Base-by-base conservation (phyloP, 139 green algal genomes). In the Chlamydomonas sp. region DNA sequence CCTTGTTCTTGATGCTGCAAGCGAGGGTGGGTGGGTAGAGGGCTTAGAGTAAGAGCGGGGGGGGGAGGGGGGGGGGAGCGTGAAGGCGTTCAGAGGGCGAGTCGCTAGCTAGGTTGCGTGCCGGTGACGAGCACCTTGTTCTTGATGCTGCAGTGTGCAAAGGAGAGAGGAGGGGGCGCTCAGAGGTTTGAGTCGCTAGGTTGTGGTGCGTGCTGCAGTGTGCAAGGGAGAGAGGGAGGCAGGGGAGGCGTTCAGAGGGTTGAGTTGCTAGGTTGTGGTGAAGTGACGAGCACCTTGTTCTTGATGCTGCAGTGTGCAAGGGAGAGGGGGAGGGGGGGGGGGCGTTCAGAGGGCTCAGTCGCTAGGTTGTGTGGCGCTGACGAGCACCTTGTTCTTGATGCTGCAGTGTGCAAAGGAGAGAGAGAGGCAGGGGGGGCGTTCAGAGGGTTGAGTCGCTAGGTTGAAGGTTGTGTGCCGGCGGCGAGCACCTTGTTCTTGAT, bases 251-350 rank as follows among this genome's bases (percentile, higher is more conserved):
- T 62, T 39, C 20, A 26, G 10, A 76, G 60, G n/a, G n/a, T n/a
- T 37, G 35, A 70, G 73, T 84, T 84, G 80, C 93, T 88, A 70
- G 95, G 81, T 13, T 89, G 89, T 26, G 86, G 93, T 63, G 88
- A 83, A 13, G 91, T 97, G 35, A 97, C 73, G n/a, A 97, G 86
- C 77, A 97, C 82, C 84, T 93, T 95, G 79, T 89, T 92, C 37
- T 78, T 75, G 73, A 91, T 89, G 31, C 43, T 54, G 16, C 43
- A 54, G 13, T 54, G 43, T 54, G 43, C 16, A 20, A 20, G 13
- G 43, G 43, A 20, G 43, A 54, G 20, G 43, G 43, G 20, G 43
- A 20, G 13, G 43, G 43, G 43, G 43, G 43, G 13, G 43, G n/a
- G n/a, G n/a, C n/a, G n/a, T n/a, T n/a, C n/a, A n/a, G n/a, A n/a